Percentiles rank a stretch among this genome's conserved stretches.
Conservation (phyloP, 2,329 filamentous ascomycete genomes). For the Neonectria coccinea region DNA sequence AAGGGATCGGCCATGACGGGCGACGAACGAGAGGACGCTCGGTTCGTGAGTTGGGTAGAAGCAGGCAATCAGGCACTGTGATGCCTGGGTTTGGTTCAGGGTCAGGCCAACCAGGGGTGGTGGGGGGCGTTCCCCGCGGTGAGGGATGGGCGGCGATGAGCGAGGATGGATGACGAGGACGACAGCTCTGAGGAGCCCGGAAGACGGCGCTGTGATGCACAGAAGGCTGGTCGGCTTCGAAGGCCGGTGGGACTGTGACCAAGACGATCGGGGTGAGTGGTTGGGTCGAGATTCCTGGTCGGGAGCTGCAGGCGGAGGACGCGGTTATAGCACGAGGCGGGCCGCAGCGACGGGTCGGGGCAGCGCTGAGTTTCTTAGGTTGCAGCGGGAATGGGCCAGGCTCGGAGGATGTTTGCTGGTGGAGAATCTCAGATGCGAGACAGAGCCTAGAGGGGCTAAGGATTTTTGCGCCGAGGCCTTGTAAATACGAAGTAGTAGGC, state of each 20-base stretch:
- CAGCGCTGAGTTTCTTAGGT: conserved; percentile 8
- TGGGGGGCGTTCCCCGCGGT: conserved; percentile 36
- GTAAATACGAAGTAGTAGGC: neutral
- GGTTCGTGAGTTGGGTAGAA: conserved; percentile 11
- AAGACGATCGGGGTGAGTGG: conserved; percentile 29
- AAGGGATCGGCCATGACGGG: conserved; percentile 71
- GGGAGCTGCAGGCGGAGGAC: conserved; percentile 23
- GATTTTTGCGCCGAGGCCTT: conserved; percentile 4
- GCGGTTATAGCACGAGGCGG: conserved; percentile 20
- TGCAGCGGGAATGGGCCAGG: conserved; percentile 23
- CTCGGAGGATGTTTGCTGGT: conserved; percentile 9
- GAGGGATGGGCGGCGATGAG: conserved; percentile 24
- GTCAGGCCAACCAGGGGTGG: conserved; percentile 35
- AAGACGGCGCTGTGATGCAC: conserved; percentile 21
- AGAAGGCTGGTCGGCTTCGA: conserved; percentile 20
- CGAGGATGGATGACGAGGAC: conserved; percentile 17
- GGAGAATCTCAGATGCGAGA: conserved; percentile 29
- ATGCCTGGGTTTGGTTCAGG: conserved; percentile 29
- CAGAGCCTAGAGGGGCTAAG: conserved; percentile 14
- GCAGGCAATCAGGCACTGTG: conserved; percentile 19
- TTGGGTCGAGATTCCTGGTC: conserved; percentile 22
- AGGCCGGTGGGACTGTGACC: conserved; percentile 14
- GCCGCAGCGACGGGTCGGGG: conserved; percentile 20
- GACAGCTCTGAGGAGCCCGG: conserved; percentile 17
- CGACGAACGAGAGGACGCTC: conserved; percentile 18